Conservation (phyloP, 371 early-diverging fungal genomes). For the Dinochytrium kinnereticum region DNA sequence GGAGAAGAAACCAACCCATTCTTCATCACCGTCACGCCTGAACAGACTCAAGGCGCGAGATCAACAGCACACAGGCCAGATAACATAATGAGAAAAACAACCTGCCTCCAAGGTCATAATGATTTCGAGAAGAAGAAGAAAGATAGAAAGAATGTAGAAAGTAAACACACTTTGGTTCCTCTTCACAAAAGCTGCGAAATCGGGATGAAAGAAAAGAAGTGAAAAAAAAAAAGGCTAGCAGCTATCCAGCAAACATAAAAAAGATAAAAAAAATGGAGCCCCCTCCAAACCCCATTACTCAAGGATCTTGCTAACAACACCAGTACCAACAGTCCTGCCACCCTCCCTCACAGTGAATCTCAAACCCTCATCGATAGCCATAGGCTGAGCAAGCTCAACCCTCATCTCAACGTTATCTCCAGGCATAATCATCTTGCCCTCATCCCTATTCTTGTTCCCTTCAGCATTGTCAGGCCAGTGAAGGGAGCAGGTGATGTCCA, state of each 20-base stretch:
- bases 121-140: no score
- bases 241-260: neutral
- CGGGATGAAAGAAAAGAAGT: neutral
- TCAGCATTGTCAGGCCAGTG: conserved; percentile 72
- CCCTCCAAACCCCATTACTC: conserved; percentile 21
- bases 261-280: neutral
- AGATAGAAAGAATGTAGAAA: neutral
- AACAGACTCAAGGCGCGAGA: no score
- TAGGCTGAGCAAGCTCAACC: conserved; percentile 77
- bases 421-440: conserved; percentile 95
- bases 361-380: conserved; percentile 92
- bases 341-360: conserved; percentile 98
- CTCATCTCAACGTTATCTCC: conserved; percentile 92
- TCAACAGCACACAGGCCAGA: no score
- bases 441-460: conserved; percentile 81
- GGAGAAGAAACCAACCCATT: no score
- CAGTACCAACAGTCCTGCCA: conserved; percentile 97
- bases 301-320: conserved; percentile 60
- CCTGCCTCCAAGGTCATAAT: no score
- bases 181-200: no score
- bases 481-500: conserved; percentile 91
- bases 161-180: no score
- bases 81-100: no score
- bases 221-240: neutral
- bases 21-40: no score